Evolutionary conservation across 1,284 basidiomycete species (phyloP).

Genomic region (Kwoniella shivajii): DNA sequence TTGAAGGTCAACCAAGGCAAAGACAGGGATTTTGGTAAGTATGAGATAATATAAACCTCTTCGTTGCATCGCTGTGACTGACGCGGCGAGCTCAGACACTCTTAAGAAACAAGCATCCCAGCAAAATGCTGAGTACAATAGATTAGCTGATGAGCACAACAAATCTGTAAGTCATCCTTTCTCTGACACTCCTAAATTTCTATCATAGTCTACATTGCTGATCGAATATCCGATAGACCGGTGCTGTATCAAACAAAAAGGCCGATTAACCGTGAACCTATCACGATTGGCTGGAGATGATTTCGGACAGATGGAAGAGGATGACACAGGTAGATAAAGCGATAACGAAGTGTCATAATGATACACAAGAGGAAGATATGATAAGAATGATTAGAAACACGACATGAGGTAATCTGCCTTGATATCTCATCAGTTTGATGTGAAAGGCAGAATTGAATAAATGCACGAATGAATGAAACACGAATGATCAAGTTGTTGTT

Average conservation of each 20-base stretch:
- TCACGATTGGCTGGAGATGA: neutral
- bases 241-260: conserved; percentile 60
- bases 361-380: neutral
- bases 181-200: neutral
- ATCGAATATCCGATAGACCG: conserved; percentile 55
- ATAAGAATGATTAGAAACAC: neutral
- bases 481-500: neutral
- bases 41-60: neutral
- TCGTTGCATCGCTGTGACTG: neutral
- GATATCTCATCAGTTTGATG: neutral
- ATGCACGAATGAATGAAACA: neutral
- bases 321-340: no score
- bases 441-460: neutral
- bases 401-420: no score
- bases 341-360: no score
- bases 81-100: conserved; percentile 61
- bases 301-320: neutral
- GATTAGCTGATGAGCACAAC: conserved; percentile 76
- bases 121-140: conserved; percentile 76
- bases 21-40: conserved; percentile 70
- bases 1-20: conserved; percentile 59
- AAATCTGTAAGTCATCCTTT: conserved; percentile 59
- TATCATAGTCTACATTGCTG: neutral
- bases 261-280: conserved; percentile 37
- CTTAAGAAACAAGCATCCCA: conserved; percentile 78